Evolutionary conservation across 768 basidiomycete species (phyloP).

Genomic region (Mycena sanguinolenta): DNA sequence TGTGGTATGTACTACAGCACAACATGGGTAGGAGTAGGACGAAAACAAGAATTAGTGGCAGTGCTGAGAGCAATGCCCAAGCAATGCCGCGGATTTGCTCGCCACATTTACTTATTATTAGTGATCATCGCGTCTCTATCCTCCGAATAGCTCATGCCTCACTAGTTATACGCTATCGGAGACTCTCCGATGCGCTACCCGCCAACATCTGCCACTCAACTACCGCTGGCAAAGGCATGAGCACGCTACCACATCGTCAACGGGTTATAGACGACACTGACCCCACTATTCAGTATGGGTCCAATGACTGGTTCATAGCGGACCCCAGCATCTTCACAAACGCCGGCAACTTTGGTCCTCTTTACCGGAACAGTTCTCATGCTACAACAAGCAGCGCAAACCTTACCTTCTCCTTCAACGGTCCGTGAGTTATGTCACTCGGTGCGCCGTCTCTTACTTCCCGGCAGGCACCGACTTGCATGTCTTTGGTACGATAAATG

Average conservation of each 20-base stretch:
- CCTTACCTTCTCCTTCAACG: conserved; percentile 26
- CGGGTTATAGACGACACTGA: conserved; percentile 36
- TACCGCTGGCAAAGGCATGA: neutral
- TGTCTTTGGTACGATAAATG: conserved; percentile 41
- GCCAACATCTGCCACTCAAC: too few relatives aligned
- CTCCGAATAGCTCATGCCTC: too few relatives aligned
- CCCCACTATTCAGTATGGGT: conserved; percentile 33
- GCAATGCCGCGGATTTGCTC: too few relatives aligned
- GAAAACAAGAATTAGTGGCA: too few relatives aligned
- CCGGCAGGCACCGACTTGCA: conserved; percentile 43
- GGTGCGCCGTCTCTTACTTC: neutral
- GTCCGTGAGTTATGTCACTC: neutral
- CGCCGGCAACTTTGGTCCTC: conserved; percentile 30
- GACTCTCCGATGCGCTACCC: too few relatives aligned
- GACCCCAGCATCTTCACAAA: conserved; percentile 9
- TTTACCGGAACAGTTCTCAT: conserved; percentile 24
- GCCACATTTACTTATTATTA: too few relatives aligned
- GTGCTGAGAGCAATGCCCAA: too few relatives aligned
- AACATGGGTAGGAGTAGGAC: too few relatives aligned
- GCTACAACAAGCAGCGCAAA: conserved; percentile 13
- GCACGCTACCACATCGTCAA: conserved; percentile 13
- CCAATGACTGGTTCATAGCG: conserved; percentile 20
- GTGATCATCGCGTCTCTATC: too few relatives aligned
- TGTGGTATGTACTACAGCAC: too few relatives aligned
- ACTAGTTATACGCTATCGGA: too few relatives aligned